phyloP scores from a whole-genome alignment of 768 basidiomycete species.

The Kwoniella sp. region DNA sequence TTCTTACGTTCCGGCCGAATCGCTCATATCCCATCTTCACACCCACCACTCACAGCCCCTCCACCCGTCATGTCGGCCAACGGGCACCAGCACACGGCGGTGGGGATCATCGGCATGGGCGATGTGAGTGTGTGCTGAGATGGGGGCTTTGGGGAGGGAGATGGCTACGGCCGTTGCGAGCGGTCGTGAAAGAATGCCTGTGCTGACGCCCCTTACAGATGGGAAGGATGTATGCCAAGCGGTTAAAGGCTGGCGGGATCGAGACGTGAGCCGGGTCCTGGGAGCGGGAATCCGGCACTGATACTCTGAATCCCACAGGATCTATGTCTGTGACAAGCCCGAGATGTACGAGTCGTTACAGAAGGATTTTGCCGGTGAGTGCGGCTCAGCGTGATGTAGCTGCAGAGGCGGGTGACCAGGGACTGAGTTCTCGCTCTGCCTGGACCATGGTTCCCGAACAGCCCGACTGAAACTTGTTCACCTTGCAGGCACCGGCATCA shows the following conservation, averaged over 20 bases:
- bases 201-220: constrained; percentile 53
- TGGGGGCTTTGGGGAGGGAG: no score
- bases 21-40: no score
- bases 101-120: constrained; percentile 10
- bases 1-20: no score
- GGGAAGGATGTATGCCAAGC: constrained; percentile 86
- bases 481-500: constrained; percentile 57
- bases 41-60: no score
- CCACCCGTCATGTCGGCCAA: no score
- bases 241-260: constrained; percentile 77
- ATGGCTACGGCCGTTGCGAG: background rate
- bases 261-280: constrained; percentile 59
- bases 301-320: constrained; percentile 54
- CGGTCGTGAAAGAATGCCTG: background rate
- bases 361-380: constrained; percentile 60
- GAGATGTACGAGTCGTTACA: constrained; percentile 64
- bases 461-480: background rate
- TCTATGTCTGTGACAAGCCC: constrained; percentile 83
- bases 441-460: no score
- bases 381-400: no score
- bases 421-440: no score
- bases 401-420: no score
- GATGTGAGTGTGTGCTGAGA: background rate
- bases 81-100: constrained; percentile 1
- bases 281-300: background rate